A percentile compares a stretch with the other conserved stretches of the same genome.
These are phyloP conservation scores for Litsea cubeba DNA, from an alignment of 164 flowering plant genomes.

Conservation along the genomic window DNA sequence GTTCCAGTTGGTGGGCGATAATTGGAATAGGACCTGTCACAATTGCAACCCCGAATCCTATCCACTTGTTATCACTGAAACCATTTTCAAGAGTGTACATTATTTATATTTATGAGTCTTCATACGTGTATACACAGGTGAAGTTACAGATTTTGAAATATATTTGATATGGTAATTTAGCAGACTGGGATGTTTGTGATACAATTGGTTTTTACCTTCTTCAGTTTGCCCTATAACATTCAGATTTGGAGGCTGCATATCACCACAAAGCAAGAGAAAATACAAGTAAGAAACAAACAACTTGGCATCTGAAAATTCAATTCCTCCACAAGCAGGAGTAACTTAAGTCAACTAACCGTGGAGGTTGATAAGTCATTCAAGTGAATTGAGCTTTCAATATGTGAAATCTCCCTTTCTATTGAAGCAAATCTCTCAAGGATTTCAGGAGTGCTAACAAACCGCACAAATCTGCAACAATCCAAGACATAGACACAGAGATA, in stretches of 20 bases:
- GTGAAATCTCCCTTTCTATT: constrained; percentile 67
- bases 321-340: background rate
- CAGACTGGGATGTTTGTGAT: background rate
- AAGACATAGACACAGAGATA: background rate
- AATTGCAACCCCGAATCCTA: background rate
- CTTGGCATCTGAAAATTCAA: background rate
- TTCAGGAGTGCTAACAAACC: constrained; percentile 83
- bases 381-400: constrained; percentile 66
- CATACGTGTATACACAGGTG: background rate
- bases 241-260: constrained; percentile 3
- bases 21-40: background rate
- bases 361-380: constrained; percentile 37
- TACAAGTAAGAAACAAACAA: background rate
- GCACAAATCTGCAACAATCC: constrained; percentile 59
- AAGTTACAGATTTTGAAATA: too few relatives aligned
- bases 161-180: background rate
- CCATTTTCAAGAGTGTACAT: background rate
- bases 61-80: background rate
- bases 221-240: constrained; percentile 30
- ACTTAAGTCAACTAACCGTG: background rate
- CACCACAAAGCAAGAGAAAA: background rate
- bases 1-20: background rate
- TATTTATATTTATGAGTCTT: too few relatives aligned
- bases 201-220: constrained; percentile 27
- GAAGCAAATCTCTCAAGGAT: constrained; percentile 84